Evolutionary conservation across 345 rosid genomes (phyloP).

Genomic region (Cardamine resedifolia): DNA sequence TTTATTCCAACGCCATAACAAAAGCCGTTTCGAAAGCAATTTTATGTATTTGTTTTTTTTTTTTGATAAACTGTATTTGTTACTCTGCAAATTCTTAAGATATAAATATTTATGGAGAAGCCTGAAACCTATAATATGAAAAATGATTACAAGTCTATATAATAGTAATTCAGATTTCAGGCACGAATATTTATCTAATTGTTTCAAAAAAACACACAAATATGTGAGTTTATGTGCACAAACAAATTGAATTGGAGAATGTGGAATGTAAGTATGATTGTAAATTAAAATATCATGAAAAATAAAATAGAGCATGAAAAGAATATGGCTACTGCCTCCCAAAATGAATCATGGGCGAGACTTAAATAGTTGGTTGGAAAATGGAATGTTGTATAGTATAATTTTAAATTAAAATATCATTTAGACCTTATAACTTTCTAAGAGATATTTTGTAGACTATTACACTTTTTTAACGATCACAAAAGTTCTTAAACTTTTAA

Average conservation of each 20-base stretch:
- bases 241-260: background rate
- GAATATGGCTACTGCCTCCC: constrained; percentile 20
- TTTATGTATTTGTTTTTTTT: background rate
- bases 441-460: background rate
- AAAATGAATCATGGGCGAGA: constrained; percentile 21
- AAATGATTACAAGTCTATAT: background rate
- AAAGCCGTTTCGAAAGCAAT: background rate
- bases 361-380: constrained; percentile 18
- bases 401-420: background rate
- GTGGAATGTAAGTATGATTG: background rate
- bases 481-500: background rate
- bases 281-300: background rate
- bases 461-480: background rate
- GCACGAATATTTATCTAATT: background rate
- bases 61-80: background rate
- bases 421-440: no score
- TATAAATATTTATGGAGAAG: background rate
- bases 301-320: background rate
- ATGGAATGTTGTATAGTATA: constrained; percentile 6
- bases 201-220: background rate
- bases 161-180: background rate
- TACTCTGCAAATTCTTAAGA: background rate
- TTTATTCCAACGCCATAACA: background rate
- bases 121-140: background rate
- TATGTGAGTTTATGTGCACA: background rate